phyloP scores from a whole-genome alignment of 805 yeast species.

The Metschnikowia lunata region DNA sequence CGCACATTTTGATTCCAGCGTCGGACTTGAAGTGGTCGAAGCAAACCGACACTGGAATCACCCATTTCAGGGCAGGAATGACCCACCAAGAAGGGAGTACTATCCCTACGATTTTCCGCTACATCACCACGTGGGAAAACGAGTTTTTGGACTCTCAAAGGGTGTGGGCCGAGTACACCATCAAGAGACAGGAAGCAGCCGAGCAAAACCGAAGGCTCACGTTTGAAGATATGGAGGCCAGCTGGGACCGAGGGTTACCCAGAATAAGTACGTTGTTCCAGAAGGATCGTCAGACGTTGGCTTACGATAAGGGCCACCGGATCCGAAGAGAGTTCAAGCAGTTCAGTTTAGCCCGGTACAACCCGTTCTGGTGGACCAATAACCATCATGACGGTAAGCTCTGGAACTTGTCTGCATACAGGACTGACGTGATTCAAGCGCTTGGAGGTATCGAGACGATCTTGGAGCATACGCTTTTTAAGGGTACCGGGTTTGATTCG shows the following conservation, averaged over 20 bases:
- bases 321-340: slow-evolving; percentile 74
- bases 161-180: slow-evolving; percentile 97
- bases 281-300: slow-evolving; percentile 89
- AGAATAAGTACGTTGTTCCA: slow-evolving; percentile 93
- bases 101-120: slow-evolving; percentile 91
- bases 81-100: slow-evolving; percentile 70
- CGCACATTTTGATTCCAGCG: slow-evolving; percentile 91
- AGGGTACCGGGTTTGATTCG: slow-evolving; percentile 94
- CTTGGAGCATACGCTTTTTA: slow-evolving; percentile 88
- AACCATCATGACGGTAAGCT: slow-evolving; percentile 91
- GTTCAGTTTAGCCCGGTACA: slow-evolving; percentile 63
- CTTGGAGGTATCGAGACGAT: slow-evolving; percentile 97
- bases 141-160: slow-evolving; percentile 91
- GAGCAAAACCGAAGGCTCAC: slow-evolving; percentile 82
- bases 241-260: slow-evolving; percentile 97
- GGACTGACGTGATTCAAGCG: slow-evolving; percentile 95
- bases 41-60: slow-evolving; percentile 91
- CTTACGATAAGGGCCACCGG: slow-evolving; percentile 92
- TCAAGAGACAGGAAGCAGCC: slow-evolving; percentile 80
- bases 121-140: slow-evolving; percentile 93
- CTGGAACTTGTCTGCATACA: slow-evolving; percentile 89
- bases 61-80: slow-evolving; percentile 94
- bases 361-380: slow-evolving; percentile 97
- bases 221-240: slow-evolving; percentile 88
- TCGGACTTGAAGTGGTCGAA: slow-evolving; percentile 87